Evolutionary conservation across 768 basidiomycete genomes (phyloP).

Genomic region (Phlegmacium glaucopus): DNA sequence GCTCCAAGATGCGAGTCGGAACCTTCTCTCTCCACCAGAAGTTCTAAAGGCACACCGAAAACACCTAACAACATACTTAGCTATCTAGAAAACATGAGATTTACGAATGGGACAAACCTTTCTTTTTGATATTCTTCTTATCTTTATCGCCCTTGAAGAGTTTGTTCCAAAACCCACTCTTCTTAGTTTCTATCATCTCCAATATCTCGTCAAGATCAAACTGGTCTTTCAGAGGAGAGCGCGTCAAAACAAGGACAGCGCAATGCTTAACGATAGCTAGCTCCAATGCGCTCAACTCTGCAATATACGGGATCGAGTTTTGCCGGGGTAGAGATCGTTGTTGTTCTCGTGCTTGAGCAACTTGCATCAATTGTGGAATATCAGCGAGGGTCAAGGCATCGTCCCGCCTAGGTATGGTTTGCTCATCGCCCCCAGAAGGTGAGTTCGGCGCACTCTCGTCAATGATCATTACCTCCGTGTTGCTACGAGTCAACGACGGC

Average conservation of each 20-base stretch:
- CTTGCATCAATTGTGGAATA: conserved; percentile 90
- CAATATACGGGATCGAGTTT: conserved; percentile 78
- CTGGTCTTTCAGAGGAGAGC: conserved; percentile 75
- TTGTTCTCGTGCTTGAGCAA: conserved; percentile 86
- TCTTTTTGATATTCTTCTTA: conserved; percentile 83
- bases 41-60: conserved; percentile 89
- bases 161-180: conserved; percentile 94
- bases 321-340: conserved; percentile 79
- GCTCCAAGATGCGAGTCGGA: conserved; percentile 94
- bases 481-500: conserved; percentile 71
- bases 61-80: conserved; percentile 54
- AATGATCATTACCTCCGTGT: conserved; percentile 86
- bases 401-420: conserved; percentile 40
- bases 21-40: conserved; percentile 91
- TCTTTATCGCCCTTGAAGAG: conserved; percentile 88
- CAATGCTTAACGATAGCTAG: conserved; percentile 89
- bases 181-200: conserved; percentile 90
- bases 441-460: conserved; percentile 77
- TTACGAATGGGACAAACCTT: conserved; percentile 45
- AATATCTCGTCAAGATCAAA: conserved; percentile 91
- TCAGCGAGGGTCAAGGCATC: conserved; percentile 92
- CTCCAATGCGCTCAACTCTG: conserved; percentile 81
- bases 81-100: not conserved
- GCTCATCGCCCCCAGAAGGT: conserved; percentile 50
- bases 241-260: conserved; percentile 76